phyloP scores from a whole-genome alignment of 495 filamentous ascomycete species.

The Penicillium ochrochloron region DNA sequence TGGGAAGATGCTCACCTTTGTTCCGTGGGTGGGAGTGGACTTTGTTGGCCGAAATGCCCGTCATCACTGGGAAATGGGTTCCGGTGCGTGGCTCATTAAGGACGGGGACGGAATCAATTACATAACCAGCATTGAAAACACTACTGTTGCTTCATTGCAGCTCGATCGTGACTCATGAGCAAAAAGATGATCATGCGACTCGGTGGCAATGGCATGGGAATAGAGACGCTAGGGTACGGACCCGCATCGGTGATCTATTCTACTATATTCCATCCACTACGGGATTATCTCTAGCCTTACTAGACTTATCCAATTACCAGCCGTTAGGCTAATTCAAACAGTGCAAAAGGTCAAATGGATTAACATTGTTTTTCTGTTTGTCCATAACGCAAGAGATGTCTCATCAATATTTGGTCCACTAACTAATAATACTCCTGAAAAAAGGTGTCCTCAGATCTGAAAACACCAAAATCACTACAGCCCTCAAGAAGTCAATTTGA shows the following conservation, averaged over 20 bases:
- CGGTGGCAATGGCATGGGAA: neutral
- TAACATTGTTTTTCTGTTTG: neutral
- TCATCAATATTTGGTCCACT: neutral
- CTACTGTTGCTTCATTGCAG: neutral
- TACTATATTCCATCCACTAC: neutral
- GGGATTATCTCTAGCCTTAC: neutral
- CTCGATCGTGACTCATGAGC: neutral
- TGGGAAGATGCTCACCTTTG: neutral
- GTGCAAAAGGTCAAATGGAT: neutral
- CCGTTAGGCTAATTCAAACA: neutral
- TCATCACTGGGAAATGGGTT: slow-evolving; percentile 2
- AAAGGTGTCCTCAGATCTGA: neutral
- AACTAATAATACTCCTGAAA: neutral
- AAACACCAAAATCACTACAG: neutral
- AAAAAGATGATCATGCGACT: neutral
- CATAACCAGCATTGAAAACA: neutral
- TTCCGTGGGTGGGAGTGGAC: slow-evolving; percentile 7
- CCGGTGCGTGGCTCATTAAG: neutral
- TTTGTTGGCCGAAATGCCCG: neutral
- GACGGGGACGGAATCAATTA: neutral
- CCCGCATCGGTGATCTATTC: slow-evolving; percentile 9
- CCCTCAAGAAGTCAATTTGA: neutral
- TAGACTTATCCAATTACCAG: neutral
- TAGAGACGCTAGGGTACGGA: neutral
- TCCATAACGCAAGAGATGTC: neutral